Evolutionary conservation across 352 stramenopile species (phyloP), one percentile per base, ranked within the genome.

Genomic region (Pythium sp.): DNA sequence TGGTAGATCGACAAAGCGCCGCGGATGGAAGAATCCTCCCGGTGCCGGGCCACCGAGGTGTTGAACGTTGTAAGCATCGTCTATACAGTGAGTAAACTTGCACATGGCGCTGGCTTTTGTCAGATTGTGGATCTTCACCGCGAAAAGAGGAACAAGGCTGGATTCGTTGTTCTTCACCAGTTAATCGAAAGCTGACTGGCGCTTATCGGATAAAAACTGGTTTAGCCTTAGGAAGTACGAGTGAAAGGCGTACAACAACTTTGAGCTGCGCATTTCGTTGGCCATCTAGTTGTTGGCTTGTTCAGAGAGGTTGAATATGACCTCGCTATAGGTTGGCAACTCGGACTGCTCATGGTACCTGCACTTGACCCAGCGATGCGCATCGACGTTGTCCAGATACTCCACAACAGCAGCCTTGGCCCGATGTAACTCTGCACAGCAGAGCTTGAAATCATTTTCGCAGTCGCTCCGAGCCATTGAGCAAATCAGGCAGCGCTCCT

Each of bases 241-340:
- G 24, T 47, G 51, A 28, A 78, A 77, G 0, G 58, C 63, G 1
- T 72, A 46, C 0, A 80, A 36, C 0, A 71, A 66, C 36, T 74
- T 76, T 0, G 65, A 65, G 14, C 71, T 75, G 0, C 68, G 5
- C 15, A 49, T 55, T 0, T 72, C 63, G 14, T 72, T 70, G 14
- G 36, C 57, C 5, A 73, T 72, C 68, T 56, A 80, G 14, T 64
- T 69, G 22, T 77, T 77, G 0, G 67, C 68, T 65, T 73, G 54
- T 46, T 75, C 65, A 1, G 73, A 58, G 1, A 77, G 56, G 26
- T 77, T 77, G 5, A 58, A 73, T 2, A 61, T 72, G 6, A 61
- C 69, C 43, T 76, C 60, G 26, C 67, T 34, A 61, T 74, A 74
- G 0, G 67, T 69, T 0, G 69, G 66, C 0, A 69, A 49, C 0